phyloP scores from a whole-genome alignment of 257 asterid genomes.

The Forsythia suspensa region DNA sequence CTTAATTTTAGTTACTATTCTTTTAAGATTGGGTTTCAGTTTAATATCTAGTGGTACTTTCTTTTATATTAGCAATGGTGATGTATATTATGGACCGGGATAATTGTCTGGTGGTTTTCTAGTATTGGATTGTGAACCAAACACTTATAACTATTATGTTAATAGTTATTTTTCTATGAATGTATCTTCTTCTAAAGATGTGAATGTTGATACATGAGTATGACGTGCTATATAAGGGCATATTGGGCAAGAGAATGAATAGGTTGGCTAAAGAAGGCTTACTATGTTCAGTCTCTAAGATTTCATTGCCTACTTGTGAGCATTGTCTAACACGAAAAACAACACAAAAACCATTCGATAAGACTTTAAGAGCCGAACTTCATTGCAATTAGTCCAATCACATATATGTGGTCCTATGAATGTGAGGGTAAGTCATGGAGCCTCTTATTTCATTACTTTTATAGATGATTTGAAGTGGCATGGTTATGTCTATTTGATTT shows the following conservation, averaged over 20 bases:
- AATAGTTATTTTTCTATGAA: not conserved
- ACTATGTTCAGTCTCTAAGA: not conserved
- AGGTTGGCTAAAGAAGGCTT: no score
- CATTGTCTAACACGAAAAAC: not conserved
- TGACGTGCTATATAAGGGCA: constrained; percentile 2
- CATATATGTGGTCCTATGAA: not conserved
- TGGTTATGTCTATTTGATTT: constrained; percentile 6
- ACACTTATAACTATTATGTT: not conserved
- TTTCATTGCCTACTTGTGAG: not conserved
- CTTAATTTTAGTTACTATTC: not conserved
- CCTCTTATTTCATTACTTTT: constrained; percentile 4
- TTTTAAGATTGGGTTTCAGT: not conserved
- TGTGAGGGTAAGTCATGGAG: not conserved
- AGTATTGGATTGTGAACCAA: not conserved
- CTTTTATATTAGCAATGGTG: no score
- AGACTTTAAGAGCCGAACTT: not conserved
- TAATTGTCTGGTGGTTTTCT: no score
- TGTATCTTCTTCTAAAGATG: not conserved
- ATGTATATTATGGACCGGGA: no score
- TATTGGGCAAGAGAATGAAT: no score
- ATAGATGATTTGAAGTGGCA: not conserved
- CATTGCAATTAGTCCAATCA: constrained; percentile 3
- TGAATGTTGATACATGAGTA: no score
- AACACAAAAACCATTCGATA: not conserved
- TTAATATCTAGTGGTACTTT: not conserved